These are phyloP conservation scores for Pyrenochaeta sp. DNA, from an alignment of 2,329 filamentous ascomycete genomes.

Conservation along the genomic window DNA sequence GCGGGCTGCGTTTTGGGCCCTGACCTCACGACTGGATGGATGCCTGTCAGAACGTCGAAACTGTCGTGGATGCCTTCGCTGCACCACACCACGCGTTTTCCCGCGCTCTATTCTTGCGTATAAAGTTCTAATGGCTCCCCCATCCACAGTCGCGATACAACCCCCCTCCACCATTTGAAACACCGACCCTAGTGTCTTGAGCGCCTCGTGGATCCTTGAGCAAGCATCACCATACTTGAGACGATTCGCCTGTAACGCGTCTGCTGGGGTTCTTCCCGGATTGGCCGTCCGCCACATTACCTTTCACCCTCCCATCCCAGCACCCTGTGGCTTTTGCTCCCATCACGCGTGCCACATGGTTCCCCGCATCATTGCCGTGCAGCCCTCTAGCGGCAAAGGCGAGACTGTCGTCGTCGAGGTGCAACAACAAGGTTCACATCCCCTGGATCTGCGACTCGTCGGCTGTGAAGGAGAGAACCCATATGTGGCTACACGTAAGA, in stretches of 20 bases:
- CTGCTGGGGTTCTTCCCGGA: constrained; percentile 14
- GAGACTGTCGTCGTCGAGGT: constrained; percentile 69
- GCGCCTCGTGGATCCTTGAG: constrained; percentile 2
- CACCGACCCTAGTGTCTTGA: constrained; percentile 3
- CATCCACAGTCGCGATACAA: constrained; percentile 7
- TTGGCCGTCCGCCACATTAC: constrained; percentile 4
- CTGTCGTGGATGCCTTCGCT: constrained; percentile 5
- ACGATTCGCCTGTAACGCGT: constrained; percentile 22
- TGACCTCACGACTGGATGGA: too few species aligned
- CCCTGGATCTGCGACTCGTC: constrained; percentile 70
- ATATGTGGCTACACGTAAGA: constrained; percentile 66
- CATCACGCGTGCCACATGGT: constrained; percentile 12
- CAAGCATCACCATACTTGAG: constrained; percentile 21
- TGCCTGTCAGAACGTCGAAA: constrained; percentile 4
- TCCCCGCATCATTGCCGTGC: constrained; percentile 63
- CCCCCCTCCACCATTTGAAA: constrained; percentile 1
- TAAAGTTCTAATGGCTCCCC: constrained; percentile 11
- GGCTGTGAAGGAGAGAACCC: constrained; percentile 72
- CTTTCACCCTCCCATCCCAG: constrained; percentile 5
- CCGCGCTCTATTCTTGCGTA: neutral
- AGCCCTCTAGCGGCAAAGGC: constrained; percentile 60
- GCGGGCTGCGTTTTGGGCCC: too few species aligned
- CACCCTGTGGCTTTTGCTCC: constrained; percentile 4
- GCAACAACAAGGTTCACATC: constrained; percentile 57
- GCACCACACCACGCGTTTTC: neutral